Conservation (phyloP, 2,329 filamentous ascomycete genomes). For the Neobulgaria alba region DNA sequence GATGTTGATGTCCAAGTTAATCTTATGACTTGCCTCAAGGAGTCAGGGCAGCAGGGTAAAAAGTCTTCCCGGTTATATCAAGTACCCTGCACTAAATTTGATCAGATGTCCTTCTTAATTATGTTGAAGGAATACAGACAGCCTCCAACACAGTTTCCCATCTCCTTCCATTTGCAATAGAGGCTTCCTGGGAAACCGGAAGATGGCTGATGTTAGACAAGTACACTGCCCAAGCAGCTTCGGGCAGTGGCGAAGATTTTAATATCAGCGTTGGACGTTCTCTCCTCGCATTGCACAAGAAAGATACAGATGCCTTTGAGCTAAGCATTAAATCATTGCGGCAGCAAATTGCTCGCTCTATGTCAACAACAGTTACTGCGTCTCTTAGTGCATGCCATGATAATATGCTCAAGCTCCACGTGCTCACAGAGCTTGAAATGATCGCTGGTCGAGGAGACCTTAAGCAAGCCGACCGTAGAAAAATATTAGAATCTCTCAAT, state of each 20-base stretch:
- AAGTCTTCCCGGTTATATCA: slow-evolving; percentile 5
- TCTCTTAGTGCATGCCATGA: slow-evolving; percentile 82
- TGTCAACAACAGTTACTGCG: slow-evolving; percentile 68
- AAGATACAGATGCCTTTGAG: slow-evolving; percentile 43
- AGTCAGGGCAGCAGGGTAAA: slow-evolving; percentile 89
- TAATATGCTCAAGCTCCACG: slow-evolving; percentile 76
- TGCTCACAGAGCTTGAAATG: slow-evolving; percentile 77
- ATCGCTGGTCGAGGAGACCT: slow-evolving; percentile 44
- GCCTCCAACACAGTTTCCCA: slow-evolving; percentile 42
- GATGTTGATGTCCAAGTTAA: slow-evolving; percentile 73
- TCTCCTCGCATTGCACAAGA: slow-evolving; percentile 49
- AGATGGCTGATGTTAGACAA: slow-evolving; percentile 69
- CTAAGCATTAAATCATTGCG: slow-evolving; percentile 55
- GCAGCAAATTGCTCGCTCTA: slow-evolving; percentile 59
- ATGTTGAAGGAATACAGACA: slow-evolving; percentile 67
- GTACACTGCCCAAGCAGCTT: slow-evolving; percentile 47
- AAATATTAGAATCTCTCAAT: slow-evolving; percentile 49
- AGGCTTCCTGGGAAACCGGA: slow-evolving; percentile 84
- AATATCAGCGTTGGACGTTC: slow-evolving; percentile 70
- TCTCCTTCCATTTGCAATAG: slow-evolving; percentile 75
- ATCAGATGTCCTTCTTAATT: slow-evolving; percentile 73
- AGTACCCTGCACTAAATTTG: background rate
- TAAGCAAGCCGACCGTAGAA: slow-evolving; percentile 21
- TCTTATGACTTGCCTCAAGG: slow-evolving; percentile 78
- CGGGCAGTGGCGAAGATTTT: slow-evolving; percentile 53